phyloP scores from a whole-genome alignment of 306 rosid species.

The Lathyrus oleraceus region DNA sequence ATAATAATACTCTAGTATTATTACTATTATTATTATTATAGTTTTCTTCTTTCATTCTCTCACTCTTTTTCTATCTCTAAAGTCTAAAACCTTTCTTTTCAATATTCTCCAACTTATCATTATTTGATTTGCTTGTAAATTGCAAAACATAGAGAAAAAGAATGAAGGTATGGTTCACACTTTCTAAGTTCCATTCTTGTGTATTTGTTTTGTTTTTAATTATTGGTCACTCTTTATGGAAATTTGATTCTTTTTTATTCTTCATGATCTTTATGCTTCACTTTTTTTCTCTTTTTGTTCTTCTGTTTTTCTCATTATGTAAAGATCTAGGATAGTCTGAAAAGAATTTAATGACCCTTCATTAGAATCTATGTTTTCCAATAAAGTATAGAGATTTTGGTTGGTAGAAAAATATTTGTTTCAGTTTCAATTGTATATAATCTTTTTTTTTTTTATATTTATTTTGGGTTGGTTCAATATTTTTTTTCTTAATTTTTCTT shows the following conservation, averaged over 20 bases:
- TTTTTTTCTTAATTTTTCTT: neutral
- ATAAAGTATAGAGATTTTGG: neutral
- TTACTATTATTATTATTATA: neutral
- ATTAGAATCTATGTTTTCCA: constrained; percentile 27
- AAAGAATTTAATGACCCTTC: constrained; percentile 31
- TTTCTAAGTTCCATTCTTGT: constrained; percentile 28
- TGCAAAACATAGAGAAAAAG: constrained; percentile 6
- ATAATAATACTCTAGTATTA: neutral
- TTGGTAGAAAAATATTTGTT: constrained; percentile 20
- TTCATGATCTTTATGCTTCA: constrained; percentile 32
- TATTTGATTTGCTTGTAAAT: constrained; percentile 33
- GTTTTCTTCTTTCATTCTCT: constrained; percentile 8
- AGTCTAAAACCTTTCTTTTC: neutral
- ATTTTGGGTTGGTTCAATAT: constrained; percentile 19
- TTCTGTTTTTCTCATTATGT: constrained; percentile 15
- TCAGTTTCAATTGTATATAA: neutral
- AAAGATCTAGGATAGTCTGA: constrained; percentile 30
- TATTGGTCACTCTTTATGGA: neutral
- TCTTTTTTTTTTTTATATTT: neutral
- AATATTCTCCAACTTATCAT: constrained; percentile 34
- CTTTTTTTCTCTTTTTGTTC: neutral
- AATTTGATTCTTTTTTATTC: constrained; percentile 35
- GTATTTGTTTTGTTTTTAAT: neutral
- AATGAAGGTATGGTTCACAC: constrained; percentile 71
- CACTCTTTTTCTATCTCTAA: neutral